Conservation (phyloP, 2,329 filamentous ascomycete species). For the Pseudogymnoascus sp. region DNA sequence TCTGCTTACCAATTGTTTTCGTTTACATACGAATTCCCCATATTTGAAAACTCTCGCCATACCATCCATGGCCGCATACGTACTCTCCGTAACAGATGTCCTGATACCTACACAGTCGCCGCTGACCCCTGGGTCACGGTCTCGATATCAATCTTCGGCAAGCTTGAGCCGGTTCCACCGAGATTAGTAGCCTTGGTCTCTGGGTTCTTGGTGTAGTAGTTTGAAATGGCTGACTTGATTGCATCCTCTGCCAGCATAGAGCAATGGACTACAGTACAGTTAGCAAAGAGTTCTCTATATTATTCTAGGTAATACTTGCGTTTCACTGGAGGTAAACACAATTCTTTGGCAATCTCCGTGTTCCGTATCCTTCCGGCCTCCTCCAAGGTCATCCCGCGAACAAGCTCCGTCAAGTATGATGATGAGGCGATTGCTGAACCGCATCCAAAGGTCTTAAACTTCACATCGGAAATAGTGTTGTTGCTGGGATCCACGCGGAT, state of each 20-base stretch:
- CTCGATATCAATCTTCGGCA: conserved; percentile 58
- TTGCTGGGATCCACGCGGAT: conserved; percentile 84
- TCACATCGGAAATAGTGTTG: conserved; percentile 86
- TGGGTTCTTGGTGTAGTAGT: conserved; percentile 89
- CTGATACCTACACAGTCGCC: conserved; percentile 15
- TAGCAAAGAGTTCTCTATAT: conserved; percentile 15
- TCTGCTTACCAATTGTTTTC: conserved; percentile 4
- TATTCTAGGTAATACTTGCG: conserved; percentile 43
- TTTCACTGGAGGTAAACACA: conserved; percentile 82
- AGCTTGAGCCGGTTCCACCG: conserved; percentile 60
- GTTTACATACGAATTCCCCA: background rate
- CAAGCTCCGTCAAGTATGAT: conserved; percentile 88
- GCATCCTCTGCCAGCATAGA: conserved; percentile 89
- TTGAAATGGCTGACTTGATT: conserved; percentile 83
- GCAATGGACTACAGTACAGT: conserved; percentile 60
- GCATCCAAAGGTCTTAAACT: conserved; percentile 97
- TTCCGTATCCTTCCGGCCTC: conserved; percentile 90
- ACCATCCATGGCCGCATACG: background rate
- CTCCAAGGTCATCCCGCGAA: conserved; percentile 92
- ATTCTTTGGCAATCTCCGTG: conserved; percentile 95
- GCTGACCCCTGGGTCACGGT: conserved; percentile 39
- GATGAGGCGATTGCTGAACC: conserved; percentile 90
- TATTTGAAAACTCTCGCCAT: background rate
- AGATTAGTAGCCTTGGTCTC: conserved; percentile 66
- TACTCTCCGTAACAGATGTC: background rate